Evolutionary conservation across 1,284 basidiomycete species (phyloP).

Genomic region (Cryptococcus wingfieldii): DNA sequence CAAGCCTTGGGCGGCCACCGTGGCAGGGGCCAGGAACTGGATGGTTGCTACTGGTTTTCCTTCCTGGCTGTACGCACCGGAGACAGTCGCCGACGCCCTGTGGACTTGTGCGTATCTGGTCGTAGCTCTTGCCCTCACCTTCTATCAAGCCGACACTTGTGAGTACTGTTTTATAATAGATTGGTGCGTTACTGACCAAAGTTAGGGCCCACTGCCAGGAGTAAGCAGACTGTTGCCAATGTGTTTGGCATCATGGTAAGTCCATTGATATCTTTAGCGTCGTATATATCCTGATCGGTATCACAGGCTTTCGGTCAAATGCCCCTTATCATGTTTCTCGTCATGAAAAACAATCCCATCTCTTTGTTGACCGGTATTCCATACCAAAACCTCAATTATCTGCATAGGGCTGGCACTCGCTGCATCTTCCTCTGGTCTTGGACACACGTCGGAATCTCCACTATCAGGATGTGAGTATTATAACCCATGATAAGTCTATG

Average conservation of each 20-base stretch:
- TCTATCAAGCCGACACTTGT: neutral
- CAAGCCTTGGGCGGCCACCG: neutral
- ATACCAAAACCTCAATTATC: constrained; percentile 49
- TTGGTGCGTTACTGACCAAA: no score
- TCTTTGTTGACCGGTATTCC: constrained; percentile 43
- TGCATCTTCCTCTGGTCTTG: neutral
- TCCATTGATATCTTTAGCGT: no score
- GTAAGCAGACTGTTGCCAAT: neutral
- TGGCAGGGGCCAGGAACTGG: neutral
- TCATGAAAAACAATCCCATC: constrained; percentile 46
- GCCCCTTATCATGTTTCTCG: constrained; percentile 42
- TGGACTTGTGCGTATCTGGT: neutral
- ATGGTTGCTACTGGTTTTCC: neutral
- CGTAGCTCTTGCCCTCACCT: neutral
- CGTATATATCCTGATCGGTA: no score
- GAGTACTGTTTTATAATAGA: no score
- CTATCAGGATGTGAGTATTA: neutral
- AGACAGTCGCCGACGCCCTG: neutral
- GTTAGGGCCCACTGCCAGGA: no score
- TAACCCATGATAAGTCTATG: neutral
- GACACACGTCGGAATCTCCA: neutral
- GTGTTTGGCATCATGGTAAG: neutral
- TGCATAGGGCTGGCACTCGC: constrained; percentile 38
- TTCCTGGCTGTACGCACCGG: neutral
- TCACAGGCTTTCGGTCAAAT: constrained; percentile 33